Evolutionary conservation across 2,329 filamentous ascomycete species (phyloP), one percentile per base, ranked within the genome.

Genomic region (Paecilomyces formosus): DNA sequence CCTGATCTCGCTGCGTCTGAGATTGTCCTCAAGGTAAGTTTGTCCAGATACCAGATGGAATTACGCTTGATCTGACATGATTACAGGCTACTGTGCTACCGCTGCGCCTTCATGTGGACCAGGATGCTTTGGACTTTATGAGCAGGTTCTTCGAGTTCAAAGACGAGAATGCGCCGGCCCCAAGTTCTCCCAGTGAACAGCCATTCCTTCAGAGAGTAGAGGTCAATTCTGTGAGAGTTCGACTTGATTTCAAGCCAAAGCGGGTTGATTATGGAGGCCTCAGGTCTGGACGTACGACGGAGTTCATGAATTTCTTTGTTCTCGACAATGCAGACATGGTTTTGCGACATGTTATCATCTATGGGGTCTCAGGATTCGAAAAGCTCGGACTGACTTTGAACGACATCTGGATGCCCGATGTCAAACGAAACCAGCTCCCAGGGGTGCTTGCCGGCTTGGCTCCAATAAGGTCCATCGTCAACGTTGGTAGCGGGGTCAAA

Each of bases 281-380:
- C 3, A 87, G 92, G 26, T 97, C 94, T 1, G 94, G 94, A 1
- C 91, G 90, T 64, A 97, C 94, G 0, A 96, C 91, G 0, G 94
- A 99, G 72, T 96, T 99, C 68, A 97, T 97, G 92, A 99, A 99
- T 73, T 97, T 99, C 71, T 83, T 99, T 63, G 89, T 93, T 13
- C 83, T 99, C 1, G 94, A 99, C 65, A 88, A 90, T 63, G 87
- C 94, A 1, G 87, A 93, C 61, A 89, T 99, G 82, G 84, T 88
- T 6, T 82, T 99, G 56, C 85, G 89, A 12, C 92, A 93, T 70
- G 89, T 90, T 26, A 97, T 99, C 65, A 85, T 97, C 35, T 97
- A 97, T 65, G 94, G 95, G 28, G 85, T 96, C 0, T 86, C 86
- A 7, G 94, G 94, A 0, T 97, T 97, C 65, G 92, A 97, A 65